Conservation (phyloP, 805 yeast genomes). For the Kluyveromyces wickerhamii region DNA sequence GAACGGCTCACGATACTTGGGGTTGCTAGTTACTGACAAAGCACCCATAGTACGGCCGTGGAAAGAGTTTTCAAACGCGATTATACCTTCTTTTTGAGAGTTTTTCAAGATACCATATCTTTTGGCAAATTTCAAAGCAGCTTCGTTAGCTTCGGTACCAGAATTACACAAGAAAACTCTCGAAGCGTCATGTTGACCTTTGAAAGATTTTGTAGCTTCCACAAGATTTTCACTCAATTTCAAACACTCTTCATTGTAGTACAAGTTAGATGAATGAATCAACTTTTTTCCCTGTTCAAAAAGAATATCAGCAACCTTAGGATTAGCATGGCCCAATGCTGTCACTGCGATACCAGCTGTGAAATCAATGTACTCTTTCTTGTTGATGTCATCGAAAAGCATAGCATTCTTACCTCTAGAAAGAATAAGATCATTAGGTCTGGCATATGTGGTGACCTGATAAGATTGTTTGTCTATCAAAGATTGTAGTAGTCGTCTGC, state of each 20-base stretch:
- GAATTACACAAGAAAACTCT: conserved; percentile 64
- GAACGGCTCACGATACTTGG: conserved; percentile 88
- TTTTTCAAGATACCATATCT: conserved; percentile 59
- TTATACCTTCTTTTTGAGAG: conserved; percentile 59
- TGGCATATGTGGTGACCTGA: conserved; percentile 70
- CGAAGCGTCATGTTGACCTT: conserved; percentile 77
- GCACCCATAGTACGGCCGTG: conserved; percentile 97
- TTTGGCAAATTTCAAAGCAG: conserved; percentile 71
- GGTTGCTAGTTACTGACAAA: conserved; percentile 82
- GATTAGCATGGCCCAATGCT: conserved; percentile 82
- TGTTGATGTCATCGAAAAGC: conserved; percentile 68
- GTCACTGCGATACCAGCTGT: conserved; percentile 97
- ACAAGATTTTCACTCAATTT: conserved; percentile 67
- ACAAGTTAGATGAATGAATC: conserved; percentile 80
- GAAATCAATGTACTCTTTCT: conserved; percentile 76
- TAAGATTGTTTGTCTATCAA: conserved; percentile 13
- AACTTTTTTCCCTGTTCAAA: conserved; percentile 63
- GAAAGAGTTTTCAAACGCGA: conserved; percentile 84
- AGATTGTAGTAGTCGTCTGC: conserved; percentile 3
- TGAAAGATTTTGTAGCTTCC: conserved; percentile 54
- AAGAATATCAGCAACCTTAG: conserved; percentile 62
- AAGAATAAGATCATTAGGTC: conserved; percentile 63
- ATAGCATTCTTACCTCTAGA: conserved; percentile 76
- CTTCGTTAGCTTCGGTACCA: conserved; percentile 78
- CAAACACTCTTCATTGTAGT: conserved; percentile 78